These are phyloP conservation scores for Artemisia princeps DNA, from an alignment of 140 eudicot genomes.

Conservation along the genomic window DNA sequence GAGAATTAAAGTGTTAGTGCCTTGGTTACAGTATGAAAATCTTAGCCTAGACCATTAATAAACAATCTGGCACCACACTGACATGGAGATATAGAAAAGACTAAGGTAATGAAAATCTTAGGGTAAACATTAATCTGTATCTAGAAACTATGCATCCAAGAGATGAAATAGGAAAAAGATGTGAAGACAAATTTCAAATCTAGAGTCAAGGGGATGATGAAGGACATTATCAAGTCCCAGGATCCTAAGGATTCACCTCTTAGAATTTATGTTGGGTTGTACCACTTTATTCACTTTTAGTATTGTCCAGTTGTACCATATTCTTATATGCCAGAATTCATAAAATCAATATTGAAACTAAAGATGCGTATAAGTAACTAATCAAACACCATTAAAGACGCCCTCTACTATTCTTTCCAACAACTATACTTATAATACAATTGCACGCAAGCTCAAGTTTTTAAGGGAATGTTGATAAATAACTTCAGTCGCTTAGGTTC, in stretches of 20 bases:
- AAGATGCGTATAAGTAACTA: too few species aligned
- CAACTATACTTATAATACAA: too few species aligned
- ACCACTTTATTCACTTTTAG: conserved; percentile 1
- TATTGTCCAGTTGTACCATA: background rate
- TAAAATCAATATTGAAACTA: too few species aligned
- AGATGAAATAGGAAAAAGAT: background rate
- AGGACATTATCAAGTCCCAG: background rate
- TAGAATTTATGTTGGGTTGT: background rate
- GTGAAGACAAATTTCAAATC: background rate
- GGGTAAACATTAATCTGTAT: background rate
- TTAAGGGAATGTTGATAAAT: too few species aligned
- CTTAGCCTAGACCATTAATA: conserved; percentile 1
- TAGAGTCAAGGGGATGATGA: background rate
- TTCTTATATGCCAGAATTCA: too few species aligned
- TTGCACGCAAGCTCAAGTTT: too few species aligned
- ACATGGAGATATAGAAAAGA: background rate
- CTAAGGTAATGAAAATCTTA: conserved; percentile 3
- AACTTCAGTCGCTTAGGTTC: too few species aligned
- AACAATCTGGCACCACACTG: conserved; percentile 10
- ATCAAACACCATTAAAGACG: too few species aligned
- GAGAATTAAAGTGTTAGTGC: background rate
- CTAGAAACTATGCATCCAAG: conserved; percentile 7
- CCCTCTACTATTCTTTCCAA: too few species aligned
- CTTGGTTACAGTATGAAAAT: background rate
- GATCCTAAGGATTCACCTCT: background rate